Base-by-base conservation (phyloP, 2,329 filamentous ascomycete species). In the Penicillium palitans region DNA sequence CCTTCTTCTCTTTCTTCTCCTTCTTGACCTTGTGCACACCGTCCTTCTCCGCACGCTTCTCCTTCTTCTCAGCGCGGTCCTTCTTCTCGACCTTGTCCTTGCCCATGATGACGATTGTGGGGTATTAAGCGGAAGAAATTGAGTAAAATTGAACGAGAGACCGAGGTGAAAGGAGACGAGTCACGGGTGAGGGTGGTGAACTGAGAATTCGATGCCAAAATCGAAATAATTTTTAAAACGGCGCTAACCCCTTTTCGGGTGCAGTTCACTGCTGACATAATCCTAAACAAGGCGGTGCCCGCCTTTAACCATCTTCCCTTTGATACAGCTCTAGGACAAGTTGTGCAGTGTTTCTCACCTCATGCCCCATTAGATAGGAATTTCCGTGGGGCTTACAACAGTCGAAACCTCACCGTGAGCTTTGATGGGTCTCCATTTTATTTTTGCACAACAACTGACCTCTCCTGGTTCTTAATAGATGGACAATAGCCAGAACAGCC, bases 21-120 rank as follows among this genome's bases (percentile, higher is more conserved):
- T 80, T 80, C 70, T 80, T 79, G 68, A 64, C 65, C 72, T 78
- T 79, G 70, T 73, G 69, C 48, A 79, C 73, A 53, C 78, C 78
- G 65, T 79, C 75, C 65, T 76, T 76, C 65, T 79, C 77, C 58
- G 76, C 71, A 58, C 76, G 76, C 72, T 79, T 79, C 63, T 74
- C 71, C 70, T 73, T 73, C 71, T 72, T 74, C 66, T 78, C 76
- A 29, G 66, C 60, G 65, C 69, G 71, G 72, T 79, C 79, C 63
- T 79, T 75, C 69, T 80, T 81, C 57, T 79, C 76, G 62, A 70
- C 68, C 68, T 73, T 76, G 63, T 79, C 77, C 68, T 79, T 79
- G 53, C 71, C 77, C 77, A 79, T 79, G 62, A 55, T 76, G 67
- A 65, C 63, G 65, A 56, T 64, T 65, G 44, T 53, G 51, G 50